These are phyloP conservation scores for Hypoxylon sp. DNA, from an alignment of 2,329 filamentous ascomycete species.

Conservation along the genomic window DNA sequence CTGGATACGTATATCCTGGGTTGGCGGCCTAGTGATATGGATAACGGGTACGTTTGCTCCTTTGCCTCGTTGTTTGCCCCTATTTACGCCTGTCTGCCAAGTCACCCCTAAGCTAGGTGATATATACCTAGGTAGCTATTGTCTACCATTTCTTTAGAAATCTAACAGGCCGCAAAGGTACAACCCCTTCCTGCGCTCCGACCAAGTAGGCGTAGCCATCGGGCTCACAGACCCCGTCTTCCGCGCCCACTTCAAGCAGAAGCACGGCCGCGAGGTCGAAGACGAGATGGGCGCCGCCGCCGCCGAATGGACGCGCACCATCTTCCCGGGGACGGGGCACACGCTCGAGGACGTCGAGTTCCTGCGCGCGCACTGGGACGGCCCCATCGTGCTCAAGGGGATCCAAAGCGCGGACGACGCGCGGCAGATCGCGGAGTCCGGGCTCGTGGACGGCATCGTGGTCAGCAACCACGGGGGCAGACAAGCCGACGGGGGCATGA, in stretches of 20 bases:
- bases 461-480: conserved; percentile 70
- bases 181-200: conserved; percentile 48
- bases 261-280: conserved; percentile 43
- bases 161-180: conserved; percentile 36
- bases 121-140: background rate
- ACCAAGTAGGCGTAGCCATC: conserved; percentile 48
- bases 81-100: background rate
- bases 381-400: conserved; percentile 52
- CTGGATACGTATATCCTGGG: conserved; percentile 49
- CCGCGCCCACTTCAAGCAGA: conserved; percentile 42
- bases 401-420: conserved; percentile 52
- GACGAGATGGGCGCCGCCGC: conserved; percentile 43
- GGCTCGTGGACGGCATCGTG: conserved; percentile 56
- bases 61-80: background rate
- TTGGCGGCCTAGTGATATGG: conserved; percentile 48
- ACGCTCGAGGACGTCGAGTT: conserved; percentile 46
- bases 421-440: conserved; percentile 34
- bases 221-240: conserved; percentile 48
- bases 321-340: conserved; percentile 48
- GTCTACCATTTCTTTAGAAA: no score
- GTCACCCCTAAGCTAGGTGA: no score
- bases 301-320: conserved; percentile 46
- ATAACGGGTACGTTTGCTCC: conserved; percentile 36
- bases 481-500: conserved; percentile 68
- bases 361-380: conserved; percentile 48